These are phyloP conservation scores for Albugo laibachii DNA, from an alignment of 352 stramenopile genomes.

Conservation along the genomic window DNA sequence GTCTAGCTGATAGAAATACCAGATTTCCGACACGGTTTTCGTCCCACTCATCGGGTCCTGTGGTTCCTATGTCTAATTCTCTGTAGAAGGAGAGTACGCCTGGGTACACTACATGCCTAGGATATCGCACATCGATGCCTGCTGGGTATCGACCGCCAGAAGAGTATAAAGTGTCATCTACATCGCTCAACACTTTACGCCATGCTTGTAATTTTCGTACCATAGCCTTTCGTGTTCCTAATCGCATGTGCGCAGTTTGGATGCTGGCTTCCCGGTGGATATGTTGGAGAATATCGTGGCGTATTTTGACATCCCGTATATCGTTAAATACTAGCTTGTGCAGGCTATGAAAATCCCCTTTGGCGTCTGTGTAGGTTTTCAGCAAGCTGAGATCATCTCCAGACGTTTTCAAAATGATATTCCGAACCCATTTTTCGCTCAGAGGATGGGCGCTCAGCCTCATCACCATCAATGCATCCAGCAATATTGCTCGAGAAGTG, in stretches of 20 bases:
- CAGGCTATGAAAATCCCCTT: slow-evolving; percentile 92
- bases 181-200: slow-evolving; percentile 96
- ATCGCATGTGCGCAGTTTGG: slow-evolving; percentile 85
- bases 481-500: slow-evolving; percentile 78
- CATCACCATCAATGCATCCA: slow-evolving; percentile 95
- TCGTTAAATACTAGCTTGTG: slow-evolving; percentile 97
- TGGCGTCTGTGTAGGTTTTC: slow-evolving; percentile 92
- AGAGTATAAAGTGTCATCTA: slow-evolving; percentile 95
- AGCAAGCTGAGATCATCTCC: slow-evolving; percentile 92
- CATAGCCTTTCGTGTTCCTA: slow-evolving; percentile 68
- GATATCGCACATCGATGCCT: slow-evolving; percentile 86
- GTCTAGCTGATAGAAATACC: slow-evolving; percentile 94
- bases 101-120: slow-evolving; percentile 89
- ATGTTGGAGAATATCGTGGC: slow-evolving; percentile 90
- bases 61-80: slow-evolving; percentile 90
- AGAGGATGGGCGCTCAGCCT: slow-evolving; percentile 88
- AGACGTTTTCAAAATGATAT: slow-evolving; percentile 92
- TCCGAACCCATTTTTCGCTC: slow-evolving; percentile 90
- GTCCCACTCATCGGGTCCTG: slow-evolving; percentile 78
- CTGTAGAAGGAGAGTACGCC: slow-evolving; percentile 96
- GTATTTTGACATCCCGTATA: slow-evolving; percentile 65
- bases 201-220: slow-evolving; percentile 78
- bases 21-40: slow-evolving; percentile 86
- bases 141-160: slow-evolving; percentile 91
- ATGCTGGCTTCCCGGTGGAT: slow-evolving; percentile 88